These are phyloP conservation scores for Volvox reticuliferus DNA, from an alignment of 139 green algal species.

Conservation along the genomic window DNA sequence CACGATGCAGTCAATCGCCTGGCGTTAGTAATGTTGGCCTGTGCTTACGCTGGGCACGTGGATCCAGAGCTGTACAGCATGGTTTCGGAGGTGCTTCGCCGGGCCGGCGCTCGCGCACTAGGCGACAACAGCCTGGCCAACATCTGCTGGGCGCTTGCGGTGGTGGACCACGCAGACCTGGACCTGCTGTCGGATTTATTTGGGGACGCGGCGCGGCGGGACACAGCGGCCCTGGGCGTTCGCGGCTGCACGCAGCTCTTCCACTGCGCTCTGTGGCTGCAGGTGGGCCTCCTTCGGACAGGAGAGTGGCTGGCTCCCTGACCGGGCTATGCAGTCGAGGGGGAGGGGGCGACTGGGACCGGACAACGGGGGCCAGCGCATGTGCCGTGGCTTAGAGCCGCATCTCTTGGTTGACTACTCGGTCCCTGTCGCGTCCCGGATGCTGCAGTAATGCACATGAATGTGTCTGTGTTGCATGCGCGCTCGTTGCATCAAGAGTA, in stretches of 20 bases:
- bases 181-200: slow-evolving; percentile 17
- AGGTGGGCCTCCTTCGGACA: not conserved
- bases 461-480: no score
- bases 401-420: no score
- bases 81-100: not conserved
- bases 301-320: no score
- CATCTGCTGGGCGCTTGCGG: slow-evolving; percentile 23
- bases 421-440: no score
- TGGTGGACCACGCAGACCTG: slow-evolving; percentile 13
- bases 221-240: not conserved
- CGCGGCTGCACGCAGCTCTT: slow-evolving; percentile 32
- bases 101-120: not conserved
- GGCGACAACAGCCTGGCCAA: slow-evolving; percentile 6
- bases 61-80: slow-evolving; percentile 8
- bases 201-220: not conserved
- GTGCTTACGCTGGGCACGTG: not conserved
- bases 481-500: no score
- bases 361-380: no score
- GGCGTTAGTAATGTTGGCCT: slow-evolving; percentile 16
- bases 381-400: no score
- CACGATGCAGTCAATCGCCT: not conserved
- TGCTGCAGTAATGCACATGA: no score
- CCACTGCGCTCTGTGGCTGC: slow-evolving; percentile 25
- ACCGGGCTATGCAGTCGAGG: no score
- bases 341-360: no score